These are phyloP conservation scores for Lichtheimia ramosa DNA, from an alignment of 371 early-diverging fungal genomes.

Conservation along the genomic window DNA sequence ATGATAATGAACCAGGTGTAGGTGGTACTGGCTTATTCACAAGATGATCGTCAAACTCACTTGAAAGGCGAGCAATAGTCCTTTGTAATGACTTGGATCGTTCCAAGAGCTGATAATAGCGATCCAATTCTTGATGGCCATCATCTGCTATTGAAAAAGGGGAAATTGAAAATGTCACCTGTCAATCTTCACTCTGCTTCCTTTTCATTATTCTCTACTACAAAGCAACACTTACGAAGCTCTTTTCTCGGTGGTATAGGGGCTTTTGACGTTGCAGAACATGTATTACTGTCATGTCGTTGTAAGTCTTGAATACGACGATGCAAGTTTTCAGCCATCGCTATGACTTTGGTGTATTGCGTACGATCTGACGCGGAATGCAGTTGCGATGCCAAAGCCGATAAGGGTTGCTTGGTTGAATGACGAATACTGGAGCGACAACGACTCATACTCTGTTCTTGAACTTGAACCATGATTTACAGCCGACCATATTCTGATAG, in stretches of 20 bases:
- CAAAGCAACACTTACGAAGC: too few species aligned
- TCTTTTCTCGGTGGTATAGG: too few species aligned
- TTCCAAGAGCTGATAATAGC: slow-evolving; percentile 17
- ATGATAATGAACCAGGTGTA: not conserved
- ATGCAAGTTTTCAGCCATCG: slow-evolving; percentile 14
- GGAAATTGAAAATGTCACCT: not conserved
- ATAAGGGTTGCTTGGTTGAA: not conserved
- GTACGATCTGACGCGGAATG: slow-evolving; percentile 17
- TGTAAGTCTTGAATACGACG: slow-evolving; percentile 13
- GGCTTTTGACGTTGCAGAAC: not conserved
- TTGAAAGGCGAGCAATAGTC: slow-evolving; percentile 9
- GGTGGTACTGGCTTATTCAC: not conserved
- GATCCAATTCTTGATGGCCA: slow-evolving; percentile 10
- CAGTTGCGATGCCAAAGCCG: slow-evolving; percentile 5
- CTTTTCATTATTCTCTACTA: too few species aligned
- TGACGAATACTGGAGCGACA: too few species aligned
- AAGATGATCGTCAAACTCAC: slow-evolving; percentile 4
- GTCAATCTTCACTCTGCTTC: too few species aligned
- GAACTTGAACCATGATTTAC: too few species aligned
- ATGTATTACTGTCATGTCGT: not conserved
- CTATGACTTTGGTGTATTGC: slow-evolving; percentile 15
- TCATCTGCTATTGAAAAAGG: slow-evolving; percentile 1
- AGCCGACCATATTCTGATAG: too few species aligned
- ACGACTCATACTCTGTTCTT: too few species aligned
- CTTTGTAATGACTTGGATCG: slow-evolving; percentile 15